A percentile compares a stretch with the other conserved stretches of the same genome.
These are phyloP conservation scores for Gossypium lobatum DNA, from an alignment of 441 rosid genomes.

Conservation along the genomic window DNA sequence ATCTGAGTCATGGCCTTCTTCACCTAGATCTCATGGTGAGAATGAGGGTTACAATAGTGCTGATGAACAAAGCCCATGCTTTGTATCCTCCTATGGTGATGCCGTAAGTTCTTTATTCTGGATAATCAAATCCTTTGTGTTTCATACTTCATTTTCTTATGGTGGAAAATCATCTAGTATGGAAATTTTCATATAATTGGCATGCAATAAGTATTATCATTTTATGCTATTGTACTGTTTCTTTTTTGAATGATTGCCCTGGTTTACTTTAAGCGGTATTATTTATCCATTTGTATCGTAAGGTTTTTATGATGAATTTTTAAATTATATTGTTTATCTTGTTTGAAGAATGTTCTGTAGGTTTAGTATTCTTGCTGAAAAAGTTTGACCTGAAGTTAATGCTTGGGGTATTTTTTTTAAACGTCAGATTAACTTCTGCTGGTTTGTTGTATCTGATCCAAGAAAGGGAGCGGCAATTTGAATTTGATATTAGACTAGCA, in stretches of 20 bases:
- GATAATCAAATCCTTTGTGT: neutral
- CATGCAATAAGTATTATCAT: neutral
- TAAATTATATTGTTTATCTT: neutral
- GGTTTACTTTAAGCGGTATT: neutral
- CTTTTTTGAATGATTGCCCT: neutral
- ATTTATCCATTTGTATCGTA: neutral
- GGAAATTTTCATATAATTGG: neutral
- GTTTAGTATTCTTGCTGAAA: neutral
- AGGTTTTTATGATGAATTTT: neutral
- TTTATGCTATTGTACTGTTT: neutral
- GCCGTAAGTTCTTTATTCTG: slow-evolving; percentile 37
- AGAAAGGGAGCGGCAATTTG: slow-evolving; percentile 95
- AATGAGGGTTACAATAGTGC: slow-evolving; percentile 93
- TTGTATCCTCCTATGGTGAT: slow-evolving; percentile 64
- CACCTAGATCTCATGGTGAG: slow-evolving; percentile 86
- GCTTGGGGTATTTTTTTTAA: neutral
- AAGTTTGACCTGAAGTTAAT: neutral
- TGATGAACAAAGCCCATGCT: slow-evolving; percentile 81
- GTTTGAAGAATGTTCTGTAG: slow-evolving; percentile 6
- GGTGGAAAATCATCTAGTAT: neutral
- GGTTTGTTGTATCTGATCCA: slow-evolving; percentile 24
- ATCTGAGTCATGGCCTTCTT: slow-evolving; percentile 79
- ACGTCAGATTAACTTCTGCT: neutral
- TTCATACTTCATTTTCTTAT: neutral
- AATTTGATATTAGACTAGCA: slow-evolving; percentile 61